These are phyloP conservation scores for Trypanosoma congolense DNA, from an alignment of 208 protist genomes.

Conservation along the genomic window DNA sequence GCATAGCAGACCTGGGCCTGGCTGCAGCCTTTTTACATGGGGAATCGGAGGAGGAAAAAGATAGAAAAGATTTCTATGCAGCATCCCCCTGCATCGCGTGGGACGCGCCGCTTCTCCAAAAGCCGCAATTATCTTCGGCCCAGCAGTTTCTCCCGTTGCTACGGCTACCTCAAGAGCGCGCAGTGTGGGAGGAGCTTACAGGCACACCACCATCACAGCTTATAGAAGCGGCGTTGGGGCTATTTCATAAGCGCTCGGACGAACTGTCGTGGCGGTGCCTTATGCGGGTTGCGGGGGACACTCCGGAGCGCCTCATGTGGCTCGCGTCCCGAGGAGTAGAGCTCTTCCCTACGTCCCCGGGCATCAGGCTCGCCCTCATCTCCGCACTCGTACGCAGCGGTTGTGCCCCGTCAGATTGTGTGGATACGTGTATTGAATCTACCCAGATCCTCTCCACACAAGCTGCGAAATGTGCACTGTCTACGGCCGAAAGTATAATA, in stretches of 20 bases:
- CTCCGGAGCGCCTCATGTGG: constrained; percentile 45
- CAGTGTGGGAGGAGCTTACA: constrained; percentile 16
- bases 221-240: constrained; percentile 4
- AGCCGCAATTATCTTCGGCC: neutral
- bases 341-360: constrained; percentile 58
- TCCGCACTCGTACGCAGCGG: constrained; percentile 22
- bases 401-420: constrained; percentile 10
- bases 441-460: constrained; percentile 46
- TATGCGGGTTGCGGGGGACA: constrained; percentile 32
- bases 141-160: constrained; percentile 7
- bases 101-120: constrained; percentile 10
- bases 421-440: constrained; percentile 35
- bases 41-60: neutral
- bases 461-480: constrained; percentile 27
- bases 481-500: constrained; percentile 17
- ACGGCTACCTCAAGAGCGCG: constrained; percentile 8
- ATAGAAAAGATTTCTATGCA: neutral
- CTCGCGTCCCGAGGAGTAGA: constrained; percentile 46
- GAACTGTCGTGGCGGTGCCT: constrained; percentile 62
- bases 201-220: constrained; percentile 1
- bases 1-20: constrained; percentile 15
- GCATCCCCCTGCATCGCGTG: neutral
- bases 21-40: constrained; percentile 5
- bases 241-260: constrained; percentile 35
- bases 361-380: constrained; percentile 49